Evolutionary conservation across 2,329 filamentous ascomycete genomes (phyloP).

Genomic region (Coniochaeta pulveracea): DNA sequence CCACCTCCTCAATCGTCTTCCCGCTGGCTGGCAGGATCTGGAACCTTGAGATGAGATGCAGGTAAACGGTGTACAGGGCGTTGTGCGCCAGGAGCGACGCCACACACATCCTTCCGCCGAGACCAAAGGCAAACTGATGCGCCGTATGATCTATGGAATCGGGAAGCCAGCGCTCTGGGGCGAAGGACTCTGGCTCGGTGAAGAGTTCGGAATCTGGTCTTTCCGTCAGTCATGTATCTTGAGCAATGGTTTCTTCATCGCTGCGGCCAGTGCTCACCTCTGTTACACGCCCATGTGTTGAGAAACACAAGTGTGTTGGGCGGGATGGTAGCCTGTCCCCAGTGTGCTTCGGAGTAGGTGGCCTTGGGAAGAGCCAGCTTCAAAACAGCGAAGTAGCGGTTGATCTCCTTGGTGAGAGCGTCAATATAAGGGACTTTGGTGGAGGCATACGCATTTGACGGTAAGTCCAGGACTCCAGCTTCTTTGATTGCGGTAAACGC

Average conservation of each 20-base stretch:
- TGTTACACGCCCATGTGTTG: slow-evolving; percentile 43
- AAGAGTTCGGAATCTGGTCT: slow-evolving; percentile 34
- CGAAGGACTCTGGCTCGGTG: slow-evolving; percentile 30
- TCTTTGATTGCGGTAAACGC: slow-evolving; percentile 39
- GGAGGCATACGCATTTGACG: slow-evolving; percentile 27
- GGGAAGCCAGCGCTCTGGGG: slow-evolving; percentile 37
- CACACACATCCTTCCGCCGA: no score
- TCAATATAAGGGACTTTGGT: slow-evolving; percentile 36
- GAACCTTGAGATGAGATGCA: no score
- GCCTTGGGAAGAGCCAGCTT: slow-evolving; percentile 40
- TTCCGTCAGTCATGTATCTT: background rate
- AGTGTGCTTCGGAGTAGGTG: slow-evolving; percentile 35
- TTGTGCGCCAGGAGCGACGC: no score
- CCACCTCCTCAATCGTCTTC: no score
- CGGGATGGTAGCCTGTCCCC: slow-evolving; percentile 38
- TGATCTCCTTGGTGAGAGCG: slow-evolving; percentile 39
- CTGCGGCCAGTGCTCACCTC: slow-evolving; percentile 25
- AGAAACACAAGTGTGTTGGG: slow-evolving; percentile 41
- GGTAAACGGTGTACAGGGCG: no score
- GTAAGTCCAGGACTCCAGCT: slow-evolving; percentile 32
- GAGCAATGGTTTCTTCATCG: background rate
- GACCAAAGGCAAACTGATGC: slow-evolving; percentile 18
- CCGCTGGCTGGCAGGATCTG: no score
- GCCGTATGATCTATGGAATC: slow-evolving; percentile 17
- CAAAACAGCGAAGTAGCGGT: slow-evolving; percentile 39